Percentiles rank a stretch among this genome's conserved stretches.
These are phyloP conservation scores for Suillus spraguei DNA, from an alignment of 768 basidiomycete species.

Conservation along the genomic window DNA sequence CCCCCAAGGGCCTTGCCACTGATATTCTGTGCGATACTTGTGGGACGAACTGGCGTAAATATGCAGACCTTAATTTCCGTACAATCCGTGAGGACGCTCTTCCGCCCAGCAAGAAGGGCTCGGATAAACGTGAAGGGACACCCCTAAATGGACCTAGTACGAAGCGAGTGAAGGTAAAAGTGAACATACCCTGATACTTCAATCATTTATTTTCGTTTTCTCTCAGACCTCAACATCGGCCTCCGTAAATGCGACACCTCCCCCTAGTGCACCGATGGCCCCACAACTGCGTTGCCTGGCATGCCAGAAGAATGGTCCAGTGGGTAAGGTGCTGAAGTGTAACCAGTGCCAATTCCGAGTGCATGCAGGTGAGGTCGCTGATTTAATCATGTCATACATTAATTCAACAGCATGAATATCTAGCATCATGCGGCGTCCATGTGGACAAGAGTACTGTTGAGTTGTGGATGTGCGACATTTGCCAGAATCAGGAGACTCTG, in stretches of 20 bases:
- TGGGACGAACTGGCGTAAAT: slow-evolving; percentile 90
- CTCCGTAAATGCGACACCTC: slow-evolving; percentile 57
- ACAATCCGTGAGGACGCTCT: slow-evolving; percentile 69
- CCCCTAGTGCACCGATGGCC: slow-evolving; percentile 53
- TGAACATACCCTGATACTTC: not conserved
- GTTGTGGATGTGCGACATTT: slow-evolving; percentile 86
- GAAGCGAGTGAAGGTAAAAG: slow-evolving; percentile 65
- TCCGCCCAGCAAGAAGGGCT: slow-evolving; percentile 42
- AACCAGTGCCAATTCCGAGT: slow-evolving; percentile 76
- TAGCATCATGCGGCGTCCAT: slow-evolving; percentile 70
- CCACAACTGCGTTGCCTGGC: slow-evolving; percentile 74
- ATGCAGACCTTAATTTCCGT: slow-evolving; percentile 83
- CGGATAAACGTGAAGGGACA: slow-evolving; percentile 64
- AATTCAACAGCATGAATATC: slow-evolving; percentile 13
- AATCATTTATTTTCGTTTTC: slow-evolving; percentile 6
- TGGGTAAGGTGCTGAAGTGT: slow-evolving; percentile 81
- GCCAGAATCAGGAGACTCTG: slow-evolving; percentile 77
- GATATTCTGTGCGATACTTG: slow-evolving; percentile 83
- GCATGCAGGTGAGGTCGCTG: slow-evolving; percentile 63
- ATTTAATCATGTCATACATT: not conserved
- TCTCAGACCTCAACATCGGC: slow-evolving; percentile 31
- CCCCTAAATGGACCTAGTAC: slow-evolving; percentile 50
- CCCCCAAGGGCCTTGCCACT: slow-evolving; percentile 81
- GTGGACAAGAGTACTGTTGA: slow-evolving; percentile 66
- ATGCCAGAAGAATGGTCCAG: slow-evolving; percentile 74